Evolutionary conservation across 163 green algal species (phyloP), one percentile per base, ranked within the genome.

Genomic region (Coccomyxa subellipsoidea): DNA sequence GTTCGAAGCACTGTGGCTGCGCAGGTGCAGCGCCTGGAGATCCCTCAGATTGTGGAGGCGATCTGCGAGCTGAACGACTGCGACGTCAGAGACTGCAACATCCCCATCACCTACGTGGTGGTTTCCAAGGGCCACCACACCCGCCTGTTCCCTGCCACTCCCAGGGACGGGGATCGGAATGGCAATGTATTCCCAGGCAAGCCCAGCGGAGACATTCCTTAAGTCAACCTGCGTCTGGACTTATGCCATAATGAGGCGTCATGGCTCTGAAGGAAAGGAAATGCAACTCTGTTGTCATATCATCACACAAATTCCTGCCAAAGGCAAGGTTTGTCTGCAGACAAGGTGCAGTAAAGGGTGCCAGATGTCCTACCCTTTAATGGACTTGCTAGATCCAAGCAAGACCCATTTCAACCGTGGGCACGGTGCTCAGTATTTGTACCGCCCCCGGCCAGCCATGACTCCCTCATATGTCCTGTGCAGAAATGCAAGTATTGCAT

Each of bases 51-150:
- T 76, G 12, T 59, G 32, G 81, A 59, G 12, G 81, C 81, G 18
- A 82, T 77, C 73, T 21, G 9, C 29, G 78, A 82, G 54, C 54
- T 82, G 54, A 36, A 31, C 27, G 66, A 76, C 10, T 53, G 7
- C 9, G 35, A 31, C 39, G 38, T 6, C 54, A 18, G 7, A 7
- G 35, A 25, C 31, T 81, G 27, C 47, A 31, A 37, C 12, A 34
- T 38, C 54, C 71, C 35, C 25, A 12, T 81, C 40, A 75, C 77
- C 53, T 81, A 76, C 79, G 79, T 96, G 10, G 91, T 96, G 35
- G 93, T 96, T 21, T 93, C 96, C 85, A 98, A 97, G 90, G 86
- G 92, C 18, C 94, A 98, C 86, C 88, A 95, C 88, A 96, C 93
- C 3, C 90, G 95, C 53, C 80, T 98, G 37, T 94, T 97, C 80